phyloP scores from a whole-genome alignment of 1,284 basidiomycete genomes.

The Ceraceosorus guamensis region DNA sequence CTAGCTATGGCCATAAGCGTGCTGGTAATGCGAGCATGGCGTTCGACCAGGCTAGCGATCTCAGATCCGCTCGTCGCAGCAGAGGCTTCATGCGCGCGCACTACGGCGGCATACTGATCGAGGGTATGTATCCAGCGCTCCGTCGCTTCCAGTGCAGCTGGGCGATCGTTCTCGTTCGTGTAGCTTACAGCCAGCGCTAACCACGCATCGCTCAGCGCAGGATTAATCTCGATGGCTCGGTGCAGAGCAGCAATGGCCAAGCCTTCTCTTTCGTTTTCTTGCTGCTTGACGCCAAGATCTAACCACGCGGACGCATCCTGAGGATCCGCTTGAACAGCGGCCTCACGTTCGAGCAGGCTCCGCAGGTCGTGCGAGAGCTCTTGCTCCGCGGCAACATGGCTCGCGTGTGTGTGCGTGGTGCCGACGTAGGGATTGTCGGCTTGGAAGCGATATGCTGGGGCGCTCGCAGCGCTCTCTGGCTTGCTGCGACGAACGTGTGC shows the following conservation, averaged over 20 bases:
- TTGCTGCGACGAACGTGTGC: slow-evolving; percentile 9
- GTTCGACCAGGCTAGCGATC: slow-evolving; percentile 13
- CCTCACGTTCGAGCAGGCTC: slow-evolving; percentile 69
- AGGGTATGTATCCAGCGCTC: slow-evolving; percentile 63
- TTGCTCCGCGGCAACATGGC: slow-evolving; percentile 3
- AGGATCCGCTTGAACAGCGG: slow-evolving; percentile 73
- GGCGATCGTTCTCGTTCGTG: slow-evolving; percentile 79
- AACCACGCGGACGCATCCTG: slow-evolving; percentile 73
- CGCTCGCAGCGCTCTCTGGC: slow-evolving; percentile 7
- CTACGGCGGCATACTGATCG: slow-evolving; percentile 53
- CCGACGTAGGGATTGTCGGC: slow-evolving; percentile 40
- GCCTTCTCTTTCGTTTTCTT: slow-evolving; percentile 92
- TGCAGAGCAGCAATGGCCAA: slow-evolving; percentile 80
- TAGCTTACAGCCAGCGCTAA: slow-evolving; percentile 84
- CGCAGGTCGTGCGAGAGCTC: slow-evolving; percentile 26
- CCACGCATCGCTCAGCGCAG: slow-evolving; percentile 60
- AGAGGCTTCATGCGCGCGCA: slow-evolving; percentile 10
- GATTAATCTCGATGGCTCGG: slow-evolving; percentile 73
- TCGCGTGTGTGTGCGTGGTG: slow-evolving; percentile 20
- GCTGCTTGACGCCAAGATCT: slow-evolving; percentile 89
- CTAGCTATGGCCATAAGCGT: slow-evolving; percentile 50
- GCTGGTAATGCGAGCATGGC: slow-evolving; percentile 42
- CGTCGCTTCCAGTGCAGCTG: slow-evolving; percentile 66
- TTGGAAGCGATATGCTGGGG: slow-evolving; percentile 38
- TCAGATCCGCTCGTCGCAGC: slow-evolving; percentile 4